Evolutionary conservation across 1,284 basidiomycete species (phyloP), one percentile per base, ranked within the genome.

Genomic region (Irpex sp.): DNA sequence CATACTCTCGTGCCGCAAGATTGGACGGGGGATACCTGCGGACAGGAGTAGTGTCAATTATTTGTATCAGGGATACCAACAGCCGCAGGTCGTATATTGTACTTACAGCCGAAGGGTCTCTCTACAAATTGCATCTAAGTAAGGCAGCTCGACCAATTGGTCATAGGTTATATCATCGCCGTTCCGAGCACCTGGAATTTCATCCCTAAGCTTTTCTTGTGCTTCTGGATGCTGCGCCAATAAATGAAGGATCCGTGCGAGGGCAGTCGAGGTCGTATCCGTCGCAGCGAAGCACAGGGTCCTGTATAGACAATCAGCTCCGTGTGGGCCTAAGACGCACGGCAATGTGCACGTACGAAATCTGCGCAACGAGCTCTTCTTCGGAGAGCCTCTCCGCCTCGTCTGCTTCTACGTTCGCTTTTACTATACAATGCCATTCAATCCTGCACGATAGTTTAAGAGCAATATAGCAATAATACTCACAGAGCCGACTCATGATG

Each of bases 61-160:
- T 26, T 26, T 26, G 26, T 26, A 26, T 26, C 26, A 26, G 26
- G 26, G 26, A 26, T 26, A 26, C 26, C 26, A 26, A 26, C 26
- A 2, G 26, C 26, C 26, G 26, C 26, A 26, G 26, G 26, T 26
- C 26, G 26, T 26, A 26, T 26, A 58, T 19, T 61, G n/a, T 13
- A 66, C 64, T 26, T 43, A 70, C 71, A 73, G 60, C 7, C 75
- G 68, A 15, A 77, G 66, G 0, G 74, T 75, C 61, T 77, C 75
- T 15, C 73, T 68, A 60, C 74, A 74, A 5, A 76, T 67, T 1
- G 72, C 75, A 50, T 76, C 75, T 5, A 76, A 65, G 57, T 70
- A 75, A 0, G 75, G 73, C 6, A 76, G 64, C 1, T 61, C 58
- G 21, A 71, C 70, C 8, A 77, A 67, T 0, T 61, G 60, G 61